Percentiles rank a stretch among this genome's conserved stretches.
Conservation (phyloP, 371 early-diverging fungal genomes). For the Thermomucor indicae-seudaticae region DNA sequence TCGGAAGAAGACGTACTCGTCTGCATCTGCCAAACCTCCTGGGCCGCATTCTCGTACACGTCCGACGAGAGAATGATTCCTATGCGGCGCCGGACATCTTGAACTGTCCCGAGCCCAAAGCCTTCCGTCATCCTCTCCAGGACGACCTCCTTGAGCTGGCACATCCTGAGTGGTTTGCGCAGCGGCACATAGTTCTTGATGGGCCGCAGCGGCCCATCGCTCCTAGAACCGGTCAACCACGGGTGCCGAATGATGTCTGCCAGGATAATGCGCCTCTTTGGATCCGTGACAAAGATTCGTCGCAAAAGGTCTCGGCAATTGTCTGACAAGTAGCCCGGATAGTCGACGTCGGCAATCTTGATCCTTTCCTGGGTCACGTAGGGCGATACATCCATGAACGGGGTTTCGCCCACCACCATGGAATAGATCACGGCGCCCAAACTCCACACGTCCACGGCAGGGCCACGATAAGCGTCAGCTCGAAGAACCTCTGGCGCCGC, state of each 20-base stretch:
- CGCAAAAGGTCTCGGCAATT: slow-evolving; percentile 78
- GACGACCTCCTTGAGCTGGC: slow-evolving; percentile 69
- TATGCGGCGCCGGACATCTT: slow-evolving; percentile 59
- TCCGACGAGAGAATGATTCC: slow-evolving; percentile 50
- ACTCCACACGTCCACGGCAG: slow-evolving; percentile 97
- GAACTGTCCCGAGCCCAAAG: slow-evolving; percentile 78
- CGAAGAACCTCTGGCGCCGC: slow-evolving; percentile 95
- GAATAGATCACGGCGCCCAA: slow-evolving; percentile 95
- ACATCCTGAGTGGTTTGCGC: slow-evolving; percentile 61
- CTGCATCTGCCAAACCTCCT: background rate
- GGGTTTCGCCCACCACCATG: slow-evolving; percentile 92
- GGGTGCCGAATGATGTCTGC: slow-evolving; percentile 73
- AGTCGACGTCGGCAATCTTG: slow-evolving; percentile 75
- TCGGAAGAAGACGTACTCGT: no score
- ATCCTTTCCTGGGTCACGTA: slow-evolving; percentile 92
- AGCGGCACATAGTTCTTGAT: slow-evolving; percentile 64
- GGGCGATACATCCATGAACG: slow-evolving; percentile 95
- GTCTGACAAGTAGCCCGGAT: slow-evolving; percentile 76
- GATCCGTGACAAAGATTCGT: slow-evolving; percentile 74
- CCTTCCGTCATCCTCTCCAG: slow-evolving; percentile 76
- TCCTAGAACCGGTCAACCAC: slow-evolving; percentile 86
- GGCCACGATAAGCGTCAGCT: slow-evolving; percentile 87
- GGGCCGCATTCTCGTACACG: slow-evolving; percentile 26
- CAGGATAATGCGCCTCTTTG: slow-evolving; percentile 70
- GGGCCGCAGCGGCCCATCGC: slow-evolving; percentile 57